Base-by-base conservation (phyloP, 345 rosid genomes). In the Lepidium didymum region DNA sequence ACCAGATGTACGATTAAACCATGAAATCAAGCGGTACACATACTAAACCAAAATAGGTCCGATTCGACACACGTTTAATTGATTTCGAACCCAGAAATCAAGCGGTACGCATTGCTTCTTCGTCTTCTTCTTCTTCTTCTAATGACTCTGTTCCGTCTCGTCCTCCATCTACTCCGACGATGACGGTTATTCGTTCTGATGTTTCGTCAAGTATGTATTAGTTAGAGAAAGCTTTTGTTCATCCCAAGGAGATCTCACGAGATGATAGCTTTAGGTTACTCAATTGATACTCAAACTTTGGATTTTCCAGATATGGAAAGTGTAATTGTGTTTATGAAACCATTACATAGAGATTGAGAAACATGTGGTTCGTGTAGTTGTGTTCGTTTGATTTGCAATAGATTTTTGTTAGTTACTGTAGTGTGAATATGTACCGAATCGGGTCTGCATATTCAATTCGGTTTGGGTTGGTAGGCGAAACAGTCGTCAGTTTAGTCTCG, bases 81-180 rank as follows among this genome's bases (percentile, higher is more conserved):
- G n/a, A n/a, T n/a, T n/a, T n/a, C n/a, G n/a, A n/a, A n/a, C n/a
- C n/a, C n/a, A n/a, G n/a, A n/a, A n/a, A n/a, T n/a, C n/a, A n/a
- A n/a, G n/a, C n/a, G n/a, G n/a, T n/a, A n/a, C n/a, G 97, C 64
- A 57, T 93, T 31, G 58, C 86, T 59, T 71, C 87, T 46, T 72
- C 88, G 8, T 62, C 86, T 36, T 66, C 84, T 29, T 45, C n/a
- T n/a, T n/a, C 85, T 27, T 45, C 85, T 19, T 19, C 21, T 27
- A 77, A 54, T n/a, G 58, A 40, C 44, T 36, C 57, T 60, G 59
- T 68, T 68, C 59, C 73, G 0, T 38, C 75, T 41, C 72, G 46
- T 40, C 77, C 70, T 27, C 46, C 60, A 0, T 61, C 12, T 0
- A 6, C 51, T 52, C 75, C 69, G 54, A 5, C 67, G 6, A 49